Evolutionary conservation across 768 basidiomycete genomes (phyloP).

Genomic region (Dacryopinax primogenitus): DNA sequence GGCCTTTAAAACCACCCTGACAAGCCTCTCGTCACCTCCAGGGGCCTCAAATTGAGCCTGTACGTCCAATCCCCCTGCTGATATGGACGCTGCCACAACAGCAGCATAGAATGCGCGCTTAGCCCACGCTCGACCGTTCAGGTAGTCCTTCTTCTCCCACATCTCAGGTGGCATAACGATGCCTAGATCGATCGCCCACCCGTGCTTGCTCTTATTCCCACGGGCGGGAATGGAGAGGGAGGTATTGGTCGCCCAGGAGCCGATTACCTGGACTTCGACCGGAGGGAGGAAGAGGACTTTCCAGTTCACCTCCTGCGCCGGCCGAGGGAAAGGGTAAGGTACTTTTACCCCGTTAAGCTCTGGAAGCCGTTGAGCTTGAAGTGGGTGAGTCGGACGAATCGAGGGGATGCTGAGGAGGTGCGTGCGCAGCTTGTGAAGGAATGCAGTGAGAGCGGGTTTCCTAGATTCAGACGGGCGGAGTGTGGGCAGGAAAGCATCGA

Average conservation of each 20-base stretch:
- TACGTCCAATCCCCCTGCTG: slow-evolving; percentile 36
- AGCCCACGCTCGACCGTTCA: slow-evolving; percentile 80
- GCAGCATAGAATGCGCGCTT: slow-evolving; percentile 86
- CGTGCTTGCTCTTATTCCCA: slow-evolving; percentile 54
- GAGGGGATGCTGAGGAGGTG: slow-evolving; percentile 49
- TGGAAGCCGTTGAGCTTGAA: slow-evolving; percentile 38
- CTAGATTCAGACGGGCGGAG: slow-evolving; percentile 51
- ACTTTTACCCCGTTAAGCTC: slow-evolving; percentile 40
- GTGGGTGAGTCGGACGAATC: slow-evolving; percentile 48
- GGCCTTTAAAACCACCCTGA: slow-evolving; percentile 49
- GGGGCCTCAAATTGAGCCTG: slow-evolving; percentile 50
- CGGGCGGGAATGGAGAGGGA: slow-evolving; percentile 29
- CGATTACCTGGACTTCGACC: slow-evolving; percentile 59
- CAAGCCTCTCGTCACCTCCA: slow-evolving; percentile 48
- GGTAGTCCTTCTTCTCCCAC: slow-evolving; percentile 94
- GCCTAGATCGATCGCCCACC: slow-evolving; percentile 64
- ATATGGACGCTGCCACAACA: slow-evolving; percentile 48
- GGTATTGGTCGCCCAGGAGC: slow-evolving; percentile 71
- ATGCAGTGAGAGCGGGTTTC: slow-evolving; percentile 48
- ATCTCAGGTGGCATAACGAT: slow-evolving; percentile 81
- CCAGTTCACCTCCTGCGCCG: slow-evolving; percentile 75
- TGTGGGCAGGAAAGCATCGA: slow-evolving; percentile 51
- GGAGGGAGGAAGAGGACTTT: slow-evolving; percentile 72
- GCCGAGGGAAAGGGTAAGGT: slow-evolving; percentile 56
- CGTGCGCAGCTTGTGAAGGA: slow-evolving; percentile 54